phyloP scores from a whole-genome alignment of 495 filamentous ascomycete species.

The Xylona heveae region DNA sequence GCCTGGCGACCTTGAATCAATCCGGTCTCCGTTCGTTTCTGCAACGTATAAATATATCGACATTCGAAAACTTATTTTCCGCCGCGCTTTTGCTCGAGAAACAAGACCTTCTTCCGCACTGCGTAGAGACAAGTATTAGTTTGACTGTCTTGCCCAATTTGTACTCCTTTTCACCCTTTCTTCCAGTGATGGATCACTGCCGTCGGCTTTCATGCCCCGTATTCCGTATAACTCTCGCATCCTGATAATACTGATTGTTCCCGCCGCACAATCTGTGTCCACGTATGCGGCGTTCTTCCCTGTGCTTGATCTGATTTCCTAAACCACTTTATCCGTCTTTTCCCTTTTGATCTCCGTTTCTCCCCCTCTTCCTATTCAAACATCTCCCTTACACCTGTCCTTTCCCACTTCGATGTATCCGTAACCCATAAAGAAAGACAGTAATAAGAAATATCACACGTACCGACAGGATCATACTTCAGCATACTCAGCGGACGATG shows the following conservation, averaged over 20 bases:
- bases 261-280: too few relatives aligned
- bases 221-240: too few relatives aligned
- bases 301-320: conserved; percentile 1
- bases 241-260: too few relatives aligned
- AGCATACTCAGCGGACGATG: conserved; percentile 83
- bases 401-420: too few relatives aligned
- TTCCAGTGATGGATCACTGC: too few relatives aligned
- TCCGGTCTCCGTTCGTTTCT: too few relatives aligned
- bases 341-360: background rate
- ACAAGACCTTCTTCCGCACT: conserved; percentile 80
- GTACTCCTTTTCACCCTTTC: background rate
- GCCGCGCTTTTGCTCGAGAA: conserved; percentile 65
- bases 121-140: conserved; percentile 5
- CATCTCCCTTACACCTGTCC: too few relatives aligned
- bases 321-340: background rate
- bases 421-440: too few relatives aligned
- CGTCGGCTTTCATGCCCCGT: too few relatives aligned
- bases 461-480: conserved; percentile 97
- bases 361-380: conserved; percentile 2
- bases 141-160: background rate
- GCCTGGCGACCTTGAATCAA: background rate
- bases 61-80: too few relatives aligned
- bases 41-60: too few relatives aligned
- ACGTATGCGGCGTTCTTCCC: background rate
- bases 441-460: conserved; percentile 14